Base-by-base conservation (phyloP, 371 early-diverging fungal species). In the Mucor mucedo region DNA sequence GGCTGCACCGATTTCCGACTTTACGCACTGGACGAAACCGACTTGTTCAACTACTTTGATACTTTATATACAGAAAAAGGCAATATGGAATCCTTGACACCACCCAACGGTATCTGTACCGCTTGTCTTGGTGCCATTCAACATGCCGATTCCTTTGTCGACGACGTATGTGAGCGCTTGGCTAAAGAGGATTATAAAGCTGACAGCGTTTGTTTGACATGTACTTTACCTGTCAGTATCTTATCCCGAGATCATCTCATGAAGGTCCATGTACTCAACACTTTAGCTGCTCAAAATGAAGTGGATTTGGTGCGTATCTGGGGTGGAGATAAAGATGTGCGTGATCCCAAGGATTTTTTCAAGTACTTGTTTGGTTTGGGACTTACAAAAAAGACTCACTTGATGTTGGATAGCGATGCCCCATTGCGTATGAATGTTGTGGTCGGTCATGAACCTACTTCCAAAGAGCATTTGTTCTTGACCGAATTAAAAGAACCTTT, bases 391-490 rank as follows among this genome's bases (percentile, higher is more conserved):
- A 53, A 62, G 40, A 72, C 70, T 9, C 73, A 73, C 1, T 32
- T 77, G 21, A 60, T 55, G 0, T 66, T 76, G 52, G 68, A 73
- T 40, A 50, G 50, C 0, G 65, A 69, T 7, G 62, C 67, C 6
- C 77, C 79, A 16, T 79, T 91, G 28, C 75, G 76, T 47, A 80
- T 92, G 65, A 83, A 79, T 1, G 71, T 91, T 0, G 82, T 83
- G 4, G 72, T 87, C 49, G 78, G 76, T 6, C 91, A 92, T 65
- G 69, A 73, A 3, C 80, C 80, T 28, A 83, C 91, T 1, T 76
- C 77, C 13, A 65, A 76, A 7, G 91, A 90, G 50, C 91, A 86
- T 64, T 65, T 80, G 55, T 90, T 91, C 52, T 76, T 93, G 62
- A 83, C 87, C 5, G 73, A 72, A 28, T 80, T 88, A 35, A 77